Evolutionary conservation across 257 asterid species (phyloP).

Genomic region (Eucommia ulmoides): DNA sequence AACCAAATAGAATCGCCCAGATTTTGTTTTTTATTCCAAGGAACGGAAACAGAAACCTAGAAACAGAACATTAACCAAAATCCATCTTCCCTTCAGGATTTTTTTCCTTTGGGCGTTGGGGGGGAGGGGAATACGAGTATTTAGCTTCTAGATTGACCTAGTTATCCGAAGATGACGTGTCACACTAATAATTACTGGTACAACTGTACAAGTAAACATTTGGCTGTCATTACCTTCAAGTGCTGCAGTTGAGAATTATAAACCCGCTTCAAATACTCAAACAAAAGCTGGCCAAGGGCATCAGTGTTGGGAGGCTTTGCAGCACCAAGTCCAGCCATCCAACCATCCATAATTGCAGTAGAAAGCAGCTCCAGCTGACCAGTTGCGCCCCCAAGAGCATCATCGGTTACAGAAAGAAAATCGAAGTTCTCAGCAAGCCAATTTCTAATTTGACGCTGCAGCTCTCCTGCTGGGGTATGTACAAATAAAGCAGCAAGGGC

Average conservation of each 20-base stretch:
- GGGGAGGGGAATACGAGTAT: no score
- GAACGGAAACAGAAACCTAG: no score
- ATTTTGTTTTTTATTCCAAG: no score
- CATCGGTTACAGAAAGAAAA: constrained; percentile 80
- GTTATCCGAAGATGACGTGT: no score
- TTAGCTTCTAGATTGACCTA: no score
- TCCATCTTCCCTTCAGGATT: no score
- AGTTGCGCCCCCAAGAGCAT: constrained; percentile 70
- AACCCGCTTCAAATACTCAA: constrained; percentile 84
- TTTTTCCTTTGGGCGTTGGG: no score
- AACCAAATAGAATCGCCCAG: no score
- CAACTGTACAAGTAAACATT: no score
- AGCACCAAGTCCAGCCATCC: constrained; percentile 99
- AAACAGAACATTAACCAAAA: no score
- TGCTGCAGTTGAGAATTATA: constrained; percentile 90
- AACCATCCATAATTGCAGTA: constrained; percentile 99
- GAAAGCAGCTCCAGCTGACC: constrained; percentile 98
- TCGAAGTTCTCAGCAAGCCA: constrained; percentile 98
- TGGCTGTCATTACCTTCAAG: constrained; percentile 92
- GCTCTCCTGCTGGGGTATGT: constrained; percentile 99
- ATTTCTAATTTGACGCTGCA: constrained; percentile 93
- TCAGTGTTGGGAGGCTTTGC: constrained; percentile 86
- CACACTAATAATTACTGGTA: no score
- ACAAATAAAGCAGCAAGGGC: constrained; percentile 91
- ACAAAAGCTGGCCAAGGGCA: constrained; percentile 96